Evolutionary conservation across 2,329 filamentous ascomycete species (phyloP), one percentile per base, ranked within the genome.

Genomic region (Penicillium griseofulvum): DNA sequence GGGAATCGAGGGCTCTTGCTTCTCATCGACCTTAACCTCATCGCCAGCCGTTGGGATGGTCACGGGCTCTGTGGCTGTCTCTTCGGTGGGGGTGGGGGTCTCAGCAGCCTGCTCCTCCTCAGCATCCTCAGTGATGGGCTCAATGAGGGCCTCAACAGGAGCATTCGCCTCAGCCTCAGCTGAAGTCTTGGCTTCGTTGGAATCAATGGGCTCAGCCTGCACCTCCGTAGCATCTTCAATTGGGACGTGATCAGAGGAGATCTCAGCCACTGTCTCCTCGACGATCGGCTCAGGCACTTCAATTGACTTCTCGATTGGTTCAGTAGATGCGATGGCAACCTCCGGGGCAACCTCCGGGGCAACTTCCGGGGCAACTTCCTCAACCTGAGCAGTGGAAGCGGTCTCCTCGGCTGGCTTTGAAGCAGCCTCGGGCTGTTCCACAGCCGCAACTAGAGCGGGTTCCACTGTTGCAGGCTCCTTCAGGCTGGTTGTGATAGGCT

Each of bases 271-370:
- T 45, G 52, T 17, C 47, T 62, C 60, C 34, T 34, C 54, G 22
- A 51, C 37, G 26, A 57, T 19, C 9, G 55, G 57, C 47, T 58
- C 59, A 39, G 56, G 10, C 7, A 39, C 49, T 14, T 61, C 56
- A 36, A 33, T 19, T 7, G 22, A 24, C 48, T 56, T 52, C n/a
- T 38, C 45, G 4, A 39, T 16, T 24, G 52, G 5, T 17, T 62
- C 54, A 17, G 22, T 7, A 22, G 37, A 42, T 12, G 17, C 37
- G 5, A 33, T n/a, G 19, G 34, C 6, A 34, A 33, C 22, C 14
- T 50, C 51, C 0, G n/a, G 7, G 16, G 37, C 22, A 28, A 36
- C 12, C 6, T 44, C 11, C n/a, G n/a, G n/a, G n/a, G n/a, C n/a
- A 34, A 33, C 22, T n/a, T 50, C 51, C 0, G n/a, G 7, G 16